Evolutionary conservation across 768 basidiomycete genomes (phyloP).

Genomic region (Cubamyces lactineus): DNA sequence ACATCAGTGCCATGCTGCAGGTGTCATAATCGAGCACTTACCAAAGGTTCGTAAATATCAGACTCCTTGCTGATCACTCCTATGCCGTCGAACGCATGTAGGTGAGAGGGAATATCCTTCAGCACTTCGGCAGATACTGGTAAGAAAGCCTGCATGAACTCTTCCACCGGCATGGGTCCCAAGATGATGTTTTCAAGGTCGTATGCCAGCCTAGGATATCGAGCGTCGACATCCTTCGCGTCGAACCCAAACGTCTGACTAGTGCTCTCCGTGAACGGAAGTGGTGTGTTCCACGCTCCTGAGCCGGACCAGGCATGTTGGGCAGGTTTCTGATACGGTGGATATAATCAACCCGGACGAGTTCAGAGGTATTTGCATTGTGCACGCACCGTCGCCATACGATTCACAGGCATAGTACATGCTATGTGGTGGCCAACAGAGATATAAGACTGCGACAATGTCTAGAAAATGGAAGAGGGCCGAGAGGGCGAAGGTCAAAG

Average conservation of each 20-base stretch:
- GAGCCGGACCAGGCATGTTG: neutral
- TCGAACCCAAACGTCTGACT: slow-evolving; percentile 7
- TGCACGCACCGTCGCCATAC: too few species aligned
- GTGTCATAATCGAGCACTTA: neutral
- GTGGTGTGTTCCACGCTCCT: slow-evolving; percentile 4
- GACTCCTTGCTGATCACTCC: neutral
- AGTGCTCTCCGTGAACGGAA: neutral
- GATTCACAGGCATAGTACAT: too few species aligned
- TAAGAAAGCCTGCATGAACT: neutral
- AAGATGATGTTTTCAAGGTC: neutral
- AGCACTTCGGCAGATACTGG: neutral
- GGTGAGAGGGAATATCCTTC: neutral
- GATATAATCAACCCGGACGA: too few species aligned
- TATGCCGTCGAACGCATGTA: neutral
- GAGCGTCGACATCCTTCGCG: neutral
- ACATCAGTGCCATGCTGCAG: neutral
- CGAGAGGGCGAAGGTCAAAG: too few species aligned
- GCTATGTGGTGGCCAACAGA: too few species aligned
- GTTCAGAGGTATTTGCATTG: too few species aligned
- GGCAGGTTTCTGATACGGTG: too few species aligned
- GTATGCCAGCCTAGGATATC: neutral
- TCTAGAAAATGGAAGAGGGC: too few species aligned
- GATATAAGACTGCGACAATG: too few species aligned
- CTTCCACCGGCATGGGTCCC: slow-evolving; percentile 12
- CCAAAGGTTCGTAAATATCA: neutral